Conservation (phyloP, 1,139 yeast genomes). For the Candida frijolesensis region DNA sequence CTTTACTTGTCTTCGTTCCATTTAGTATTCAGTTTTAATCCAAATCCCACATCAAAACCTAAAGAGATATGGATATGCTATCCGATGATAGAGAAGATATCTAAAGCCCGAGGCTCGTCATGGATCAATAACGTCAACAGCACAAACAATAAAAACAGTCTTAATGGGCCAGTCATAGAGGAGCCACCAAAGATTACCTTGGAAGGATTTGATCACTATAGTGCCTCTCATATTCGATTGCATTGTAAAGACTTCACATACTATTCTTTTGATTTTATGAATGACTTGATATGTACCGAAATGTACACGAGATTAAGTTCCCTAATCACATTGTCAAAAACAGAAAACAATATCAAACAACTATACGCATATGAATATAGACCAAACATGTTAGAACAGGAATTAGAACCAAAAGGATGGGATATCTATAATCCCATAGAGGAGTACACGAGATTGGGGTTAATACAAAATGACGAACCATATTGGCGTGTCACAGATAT, state of each 20-base stretch:
- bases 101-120: slow-evolving; percentile 58
- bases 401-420: slow-evolving; percentile 68
- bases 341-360: slow-evolving; percentile 41
- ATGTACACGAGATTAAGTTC: slow-evolving; percentile 73
- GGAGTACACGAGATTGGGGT: slow-evolving; percentile 72
- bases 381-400: slow-evolving; percentile 64
- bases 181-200: slow-evolving; percentile 11
- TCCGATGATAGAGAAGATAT: slow-evolving; percentile 75
- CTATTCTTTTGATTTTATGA: slow-evolving; percentile 71
- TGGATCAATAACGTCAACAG: slow-evolving; percentile 24
- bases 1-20: slow-evolving; percentile 84
- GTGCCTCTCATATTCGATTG: slow-evolving; percentile 61
- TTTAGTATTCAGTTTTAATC: slow-evolving; percentile 65
- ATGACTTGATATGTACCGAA: slow-evolving; percentile 62
- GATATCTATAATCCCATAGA: slow-evolving; percentile 56
- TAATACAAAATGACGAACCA: slow-evolving; percentile 23
- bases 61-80: slow-evolving; percentile 92
- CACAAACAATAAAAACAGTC: slow-evolving; percentile 4
- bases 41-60: slow-evolving; percentile 24
- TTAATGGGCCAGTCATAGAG: slow-evolving; percentile 6
- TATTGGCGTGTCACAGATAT: slow-evolving; percentile 73
- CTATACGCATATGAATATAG: slow-evolving; percentile 51
- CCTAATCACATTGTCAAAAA: slow-evolving; percentile 49
- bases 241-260: slow-evolving; percentile 89
- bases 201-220: slow-evolving; percentile 40